Evolutionary conservation across 176 grass and related monocot species (phyloP).

Genomic region (Musa itinerans): DNA sequence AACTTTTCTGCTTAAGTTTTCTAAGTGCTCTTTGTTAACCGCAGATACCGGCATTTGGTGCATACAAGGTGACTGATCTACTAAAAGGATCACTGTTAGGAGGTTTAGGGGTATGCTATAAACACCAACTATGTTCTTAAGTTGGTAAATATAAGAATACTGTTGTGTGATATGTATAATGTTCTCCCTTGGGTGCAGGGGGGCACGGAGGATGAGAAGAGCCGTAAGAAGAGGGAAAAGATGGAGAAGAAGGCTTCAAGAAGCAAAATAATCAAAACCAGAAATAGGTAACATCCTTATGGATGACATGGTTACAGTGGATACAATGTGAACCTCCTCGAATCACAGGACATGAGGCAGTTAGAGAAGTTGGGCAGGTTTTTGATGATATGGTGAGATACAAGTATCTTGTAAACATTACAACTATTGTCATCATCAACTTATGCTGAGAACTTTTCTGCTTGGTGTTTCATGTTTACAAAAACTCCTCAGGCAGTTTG

Average conservation of each 20-base stretch:
- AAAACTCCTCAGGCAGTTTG: too few species aligned
- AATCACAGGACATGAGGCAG: not conserved
- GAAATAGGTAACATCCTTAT: slow-evolving; percentile 37
- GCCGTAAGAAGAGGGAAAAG: slow-evolving; percentile 86
- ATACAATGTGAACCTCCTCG: not conserved
- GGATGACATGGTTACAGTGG: not conserved
- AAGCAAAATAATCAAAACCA: slow-evolving; percentile 77
- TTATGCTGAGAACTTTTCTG: too few species aligned
- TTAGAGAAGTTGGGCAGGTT: not conserved
- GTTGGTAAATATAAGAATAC: slow-evolving; percentile 12
- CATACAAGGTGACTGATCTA: slow-evolving; percentile 64
- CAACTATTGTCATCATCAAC: too few species aligned
- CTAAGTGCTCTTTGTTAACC: slow-evolving; percentile 15
- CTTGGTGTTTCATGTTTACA: too few species aligned
- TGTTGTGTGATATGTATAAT: not conserved
- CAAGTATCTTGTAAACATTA: not conserved
- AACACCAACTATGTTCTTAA: not conserved
- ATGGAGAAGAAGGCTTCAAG: slow-evolving; percentile 92
- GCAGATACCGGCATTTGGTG: slow-evolving; percentile 86
- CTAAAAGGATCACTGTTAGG: slow-evolving; percentile 52
- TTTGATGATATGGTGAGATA: not conserved
- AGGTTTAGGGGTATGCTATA: slow-evolving; percentile 49
- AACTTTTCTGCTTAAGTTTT: not conserved
- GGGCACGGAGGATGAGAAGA: slow-evolving; percentile 80
- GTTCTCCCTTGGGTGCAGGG: slow-evolving; percentile 29